Percentiles rank a stretch among this genome's conserved stretches.
Conservation (phyloP, 2,329 filamentous ascomycete species). For the Bipolaris cookei region DNA sequence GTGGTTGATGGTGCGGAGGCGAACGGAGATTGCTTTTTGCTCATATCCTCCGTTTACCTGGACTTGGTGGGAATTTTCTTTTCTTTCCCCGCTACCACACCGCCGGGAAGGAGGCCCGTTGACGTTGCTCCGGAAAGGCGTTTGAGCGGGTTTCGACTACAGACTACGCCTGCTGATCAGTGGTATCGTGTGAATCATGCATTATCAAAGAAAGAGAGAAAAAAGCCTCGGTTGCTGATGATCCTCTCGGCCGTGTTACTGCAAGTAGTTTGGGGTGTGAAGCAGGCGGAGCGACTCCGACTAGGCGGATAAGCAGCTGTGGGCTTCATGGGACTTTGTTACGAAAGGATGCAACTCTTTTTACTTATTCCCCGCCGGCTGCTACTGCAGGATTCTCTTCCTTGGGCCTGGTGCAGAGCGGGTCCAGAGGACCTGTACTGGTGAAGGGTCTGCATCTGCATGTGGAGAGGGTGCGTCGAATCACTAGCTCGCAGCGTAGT, state of each 20-base stretch:
- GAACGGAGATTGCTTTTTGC: conserved; percentile 16
- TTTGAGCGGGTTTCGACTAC: conserved; percentile 15
- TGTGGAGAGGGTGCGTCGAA: conserved; percentile 14
- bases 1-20: conserved; percentile 1
- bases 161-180: conserved; percentile 20
- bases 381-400: conserved; percentile 11
- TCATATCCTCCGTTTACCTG: conserved; percentile 1
- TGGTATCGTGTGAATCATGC: conserved; percentile 16
- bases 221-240: conserved; percentile 8
- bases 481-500: conserved; percentile 19
- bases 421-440: neutral
- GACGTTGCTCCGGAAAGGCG: conserved; percentile 23
- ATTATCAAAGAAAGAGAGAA: neutral
- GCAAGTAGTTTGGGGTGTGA: conserved; percentile 19
- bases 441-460: conserved; percentile 8
- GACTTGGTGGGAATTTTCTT: neutral
- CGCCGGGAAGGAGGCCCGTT: conserved; percentile 32
- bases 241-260: conserved; percentile 13
- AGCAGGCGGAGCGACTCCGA: conserved; percentile 11
- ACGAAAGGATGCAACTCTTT: neutral
- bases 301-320: conserved; percentile 5
- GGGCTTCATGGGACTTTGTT: conserved; percentile 2
- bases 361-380: conserved; percentile 14
- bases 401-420: conserved; percentile 4
- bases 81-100: conserved; percentile 29